Evolutionary conservation across 2,329 filamentous ascomycete species (phyloP), one percentile per base, ranked within the genome.

Genomic region (Stagonosporopsis rhizophila): DNA sequence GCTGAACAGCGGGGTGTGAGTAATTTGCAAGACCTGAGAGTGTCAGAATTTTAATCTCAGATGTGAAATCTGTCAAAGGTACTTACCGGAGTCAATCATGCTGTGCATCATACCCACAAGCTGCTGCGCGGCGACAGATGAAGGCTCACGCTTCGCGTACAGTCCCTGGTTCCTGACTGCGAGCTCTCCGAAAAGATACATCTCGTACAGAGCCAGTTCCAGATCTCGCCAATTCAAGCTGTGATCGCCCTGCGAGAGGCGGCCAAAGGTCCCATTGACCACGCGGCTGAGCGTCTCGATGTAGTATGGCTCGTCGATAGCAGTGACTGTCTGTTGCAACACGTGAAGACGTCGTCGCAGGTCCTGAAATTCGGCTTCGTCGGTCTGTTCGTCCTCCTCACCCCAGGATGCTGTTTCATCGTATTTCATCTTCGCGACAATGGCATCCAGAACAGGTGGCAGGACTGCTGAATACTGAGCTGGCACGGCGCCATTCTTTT

Each of bases 311-410:
- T 98, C 91, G 71, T 98, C 91, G 46, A 96, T 91, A 9, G 89
- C 89, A 15, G 95, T 93, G 47, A 98, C 89, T 37, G 90, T 92
- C 80, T 97, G 96, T 75, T 99, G 95, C 38, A 99, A 81, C 37
- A 92, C 89, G 75, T 96, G 91, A 44, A 99, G 81, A 66, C 91
- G 87, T 75, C 96, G 96, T 57, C 96, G 87, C 50, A 99, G 83
- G 66, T 99, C 95, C 71, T 96, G 91, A 67, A 99, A 99, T 74
- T 99, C 95, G 23, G 94, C 95, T 78, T 99, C 95, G 68, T 98
- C 95, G 2, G 92, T 96, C 75, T 96, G 89, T 67, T 96, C 93
- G 67, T 96, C 92, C 72, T 97, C 93, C 55, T 93, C 88, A 34
- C 93, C 94, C 94, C 94, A 98, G 19, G 86, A 89, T 1, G 91